Evolutionary conservation across 2,329 filamentous ascomycete species (phyloP), one percentile per base, ranked within the genome.

Genomic region (Talaromyces sp.): DNA sequence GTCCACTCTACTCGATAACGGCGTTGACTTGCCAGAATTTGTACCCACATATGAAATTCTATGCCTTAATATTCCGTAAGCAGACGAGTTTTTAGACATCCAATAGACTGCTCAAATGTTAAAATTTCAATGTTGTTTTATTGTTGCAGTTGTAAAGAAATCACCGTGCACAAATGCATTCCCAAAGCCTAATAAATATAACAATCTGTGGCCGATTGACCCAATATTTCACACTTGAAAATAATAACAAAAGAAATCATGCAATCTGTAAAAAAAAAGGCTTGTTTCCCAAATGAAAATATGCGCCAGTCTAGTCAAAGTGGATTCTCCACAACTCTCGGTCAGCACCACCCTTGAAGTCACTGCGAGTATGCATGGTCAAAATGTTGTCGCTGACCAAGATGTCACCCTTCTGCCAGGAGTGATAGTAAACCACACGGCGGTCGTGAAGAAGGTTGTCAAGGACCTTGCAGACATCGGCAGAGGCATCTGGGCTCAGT

Each of bases 321-420:
- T 59, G 57, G 19, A 59, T 59, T 48, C 57, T 54, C 57, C 57
- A 59, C 41, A 59, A 35, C 17, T 32, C 27, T 32, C 57, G 51
- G 19, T 50, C 51, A 31, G 51, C 54, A 32, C 57, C 52, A 19
- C 51, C 26, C 29, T 52, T 52, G 35, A 50, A 59, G n/a, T 41
- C 57, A 32, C 54, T 53, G 29, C 57, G 57, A 11, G 57, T 59
- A 29, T 59, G 57, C 57, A 59, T 59, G 51, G 54, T 59, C 38
- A 59, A 50, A 29, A 59, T 43, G 48, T 84, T 85, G 63, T 85
- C 83, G 61, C 73, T 83, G 5, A 85, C 68, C 1, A 85, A 62
- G 41, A 85, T 52, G 65, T 85, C 83, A 0, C 83, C 82, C 69
- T 81, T 77, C 57, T 84, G 77, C 82, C 83, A 85, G 5, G 74